Conservation (phyloP, 371 early-diverging fungal genomes). For the Sporodiniella umbellata region DNA sequence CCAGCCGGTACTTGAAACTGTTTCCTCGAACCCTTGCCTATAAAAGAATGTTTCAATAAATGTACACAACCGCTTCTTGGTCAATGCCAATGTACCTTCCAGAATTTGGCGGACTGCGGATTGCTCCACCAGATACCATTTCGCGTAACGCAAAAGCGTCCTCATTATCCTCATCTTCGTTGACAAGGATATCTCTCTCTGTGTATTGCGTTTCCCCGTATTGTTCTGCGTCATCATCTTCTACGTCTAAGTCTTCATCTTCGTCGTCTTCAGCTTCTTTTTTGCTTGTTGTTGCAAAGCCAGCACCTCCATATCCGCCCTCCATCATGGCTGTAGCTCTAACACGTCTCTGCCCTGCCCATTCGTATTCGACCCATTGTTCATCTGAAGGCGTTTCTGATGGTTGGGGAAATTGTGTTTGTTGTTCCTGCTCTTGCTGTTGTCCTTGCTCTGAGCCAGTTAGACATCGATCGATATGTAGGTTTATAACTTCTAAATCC, state of each 20-base stretch:
- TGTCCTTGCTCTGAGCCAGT: conserved; percentile 18
- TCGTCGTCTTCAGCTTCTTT: conserved; percentile 57
- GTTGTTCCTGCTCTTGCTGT: not conserved
- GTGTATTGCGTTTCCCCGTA: conserved; percentile 75
- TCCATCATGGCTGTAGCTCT: conserved; percentile 82
- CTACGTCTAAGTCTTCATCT: conserved; percentile 79
- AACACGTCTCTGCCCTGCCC: conserved; percentile 83
- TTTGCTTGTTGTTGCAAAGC: conserved; percentile 52
- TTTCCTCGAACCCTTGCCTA: conserved; percentile 38
- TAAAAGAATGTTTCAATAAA: conserved; percentile 12
- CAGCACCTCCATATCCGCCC: conserved; percentile 68
- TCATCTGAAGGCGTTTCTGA: conserved; percentile 1
- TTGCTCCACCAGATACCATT: conserved; percentile 38
- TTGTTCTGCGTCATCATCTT: conserved; percentile 70
- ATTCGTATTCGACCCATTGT: conserved; percentile 76
- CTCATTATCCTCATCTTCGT: conserved; percentile 47
- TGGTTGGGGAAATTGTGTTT: not conserved
- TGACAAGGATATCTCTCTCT: conserved; percentile 57
- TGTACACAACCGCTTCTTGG: not conserved
- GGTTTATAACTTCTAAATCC: conserved; percentile 58
- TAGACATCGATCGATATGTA: conserved; percentile 72
- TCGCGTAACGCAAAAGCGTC: conserved; percentile 47
- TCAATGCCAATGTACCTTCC: conserved; percentile 7
- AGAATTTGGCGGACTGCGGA: conserved; percentile 18
- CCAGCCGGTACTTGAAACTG: conserved; percentile 33